These are phyloP conservation scores for Fomitopsis betulina DNA, from an alignment of 1,284 basidiomycete genomes.

Conservation along the genomic window DNA sequence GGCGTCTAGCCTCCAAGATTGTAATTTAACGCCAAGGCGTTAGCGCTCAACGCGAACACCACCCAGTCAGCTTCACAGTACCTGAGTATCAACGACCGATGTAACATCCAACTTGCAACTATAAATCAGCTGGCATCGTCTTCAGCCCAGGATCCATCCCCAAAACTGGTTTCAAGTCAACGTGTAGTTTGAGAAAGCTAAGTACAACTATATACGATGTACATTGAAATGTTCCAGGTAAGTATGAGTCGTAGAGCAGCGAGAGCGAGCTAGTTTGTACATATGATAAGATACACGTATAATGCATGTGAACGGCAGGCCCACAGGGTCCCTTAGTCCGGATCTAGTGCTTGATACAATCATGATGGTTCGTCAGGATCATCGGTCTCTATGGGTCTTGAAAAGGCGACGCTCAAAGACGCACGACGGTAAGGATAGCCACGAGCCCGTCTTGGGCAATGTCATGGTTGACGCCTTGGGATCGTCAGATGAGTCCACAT, in stretches of 20 bases:
- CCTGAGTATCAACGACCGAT: too few species aligned
- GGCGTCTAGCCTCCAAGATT: too few species aligned
- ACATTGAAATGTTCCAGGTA: too few species aligned
- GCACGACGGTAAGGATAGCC: slow-evolving; percentile 65
- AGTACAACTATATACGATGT: too few species aligned
- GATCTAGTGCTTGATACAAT: neutral
- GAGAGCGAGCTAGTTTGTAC: neutral
- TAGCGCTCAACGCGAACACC: too few species aligned
- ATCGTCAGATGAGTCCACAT: neutral
- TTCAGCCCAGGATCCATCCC: too few species aligned
- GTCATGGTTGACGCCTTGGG: slow-evolving; percentile 68
- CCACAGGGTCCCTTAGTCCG: neutral
- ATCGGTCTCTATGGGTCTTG: neutral
- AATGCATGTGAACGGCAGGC: neutral
- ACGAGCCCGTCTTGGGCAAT: slow-evolving; percentile 76
- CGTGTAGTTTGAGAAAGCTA: too few species aligned
- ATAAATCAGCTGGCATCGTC: too few species aligned
- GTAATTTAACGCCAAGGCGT: too few species aligned
- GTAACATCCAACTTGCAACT: too few species aligned
- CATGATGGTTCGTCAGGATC: neutral
- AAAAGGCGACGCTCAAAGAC: slow-evolving; percentile 26
- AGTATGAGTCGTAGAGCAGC: neutral
- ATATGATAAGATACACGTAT: neutral
- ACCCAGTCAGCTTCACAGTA: too few species aligned
- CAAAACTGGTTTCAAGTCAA: too few species aligned